phyloP scores from a whole-genome alignment of 1,284 basidiomycete species.

The Meira nashicola region DNA sequence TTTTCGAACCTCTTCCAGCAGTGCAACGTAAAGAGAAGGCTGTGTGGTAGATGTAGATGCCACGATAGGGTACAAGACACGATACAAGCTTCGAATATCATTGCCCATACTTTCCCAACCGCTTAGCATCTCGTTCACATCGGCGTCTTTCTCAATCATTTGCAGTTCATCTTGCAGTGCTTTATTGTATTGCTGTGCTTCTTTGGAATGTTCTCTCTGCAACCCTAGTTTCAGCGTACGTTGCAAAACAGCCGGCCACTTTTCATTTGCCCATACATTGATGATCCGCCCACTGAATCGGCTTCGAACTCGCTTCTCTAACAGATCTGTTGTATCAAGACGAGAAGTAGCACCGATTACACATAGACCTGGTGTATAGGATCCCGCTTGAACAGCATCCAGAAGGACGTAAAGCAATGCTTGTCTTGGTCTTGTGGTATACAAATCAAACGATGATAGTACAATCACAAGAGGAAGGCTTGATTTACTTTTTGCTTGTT shows the following conservation, averaged over 20 bases:
- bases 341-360: conserved; percentile 41
- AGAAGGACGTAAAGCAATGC: conserved; percentile 50
- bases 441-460: conserved; percentile 45
- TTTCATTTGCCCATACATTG: conserved; percentile 31
- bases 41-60: neutral
- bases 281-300: conserved; percentile 47
- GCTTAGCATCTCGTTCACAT: neutral
- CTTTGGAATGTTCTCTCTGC: too few species aligned
- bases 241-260: neutral
- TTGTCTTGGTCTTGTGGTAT: conserved; percentile 39
- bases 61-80: neutral
- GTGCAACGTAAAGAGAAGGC: neutral
- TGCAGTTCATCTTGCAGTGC: conserved; percentile 27
- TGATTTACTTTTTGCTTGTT: neutral
- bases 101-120: conserved; percentile 1
- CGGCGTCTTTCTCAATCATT: neutral
- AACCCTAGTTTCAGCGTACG: neutral
- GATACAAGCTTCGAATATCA: conserved; percentile 6
- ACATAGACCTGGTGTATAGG: conserved; percentile 40
- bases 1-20: neutral
- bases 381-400: conserved; percentile 48
- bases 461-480: conserved; percentile 37
- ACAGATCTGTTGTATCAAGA: conserved; percentile 40
- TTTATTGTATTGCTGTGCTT: neutral
- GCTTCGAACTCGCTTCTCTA: conserved; percentile 50